Conservation (phyloP, 163 green algal species). For the Volvox carteri region DNA sequence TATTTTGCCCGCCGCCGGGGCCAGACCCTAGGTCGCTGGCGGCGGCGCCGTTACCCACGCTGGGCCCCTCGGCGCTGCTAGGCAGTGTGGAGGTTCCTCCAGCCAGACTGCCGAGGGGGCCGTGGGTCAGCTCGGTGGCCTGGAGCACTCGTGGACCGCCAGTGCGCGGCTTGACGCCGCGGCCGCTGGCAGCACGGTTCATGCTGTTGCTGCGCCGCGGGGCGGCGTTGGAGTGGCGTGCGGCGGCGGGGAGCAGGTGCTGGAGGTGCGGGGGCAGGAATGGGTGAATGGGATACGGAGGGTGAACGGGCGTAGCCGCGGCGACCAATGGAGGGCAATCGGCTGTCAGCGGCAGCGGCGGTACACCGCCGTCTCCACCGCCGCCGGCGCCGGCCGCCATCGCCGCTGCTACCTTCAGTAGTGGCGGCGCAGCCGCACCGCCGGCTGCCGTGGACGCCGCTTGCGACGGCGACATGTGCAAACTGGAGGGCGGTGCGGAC, state of each 20-base stretch:
- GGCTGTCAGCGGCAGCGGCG: not conserved
- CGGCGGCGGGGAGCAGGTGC: not conserved
- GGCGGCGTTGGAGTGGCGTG: not conserved
- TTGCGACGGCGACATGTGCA: not conserved
- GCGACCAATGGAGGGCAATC: not conserved
- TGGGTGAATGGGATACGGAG: not conserved
- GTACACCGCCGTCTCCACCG: not conserved
- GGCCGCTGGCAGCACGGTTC: not conserved
- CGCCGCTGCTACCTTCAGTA: not conserved
- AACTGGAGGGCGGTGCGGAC: not conserved
- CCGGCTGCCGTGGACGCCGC: not conserved
- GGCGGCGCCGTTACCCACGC: not conserved
- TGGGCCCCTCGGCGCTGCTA: not conserved
- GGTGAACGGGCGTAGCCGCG: not conserved
- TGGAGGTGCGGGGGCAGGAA: not conserved
- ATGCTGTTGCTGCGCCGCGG: not conserved
- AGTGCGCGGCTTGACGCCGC: not conserved
- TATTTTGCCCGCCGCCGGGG: not conserved
- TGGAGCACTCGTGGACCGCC: not conserved
- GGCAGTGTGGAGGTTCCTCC: not conserved
- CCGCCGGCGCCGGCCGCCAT: not conserved
- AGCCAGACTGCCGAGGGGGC: not conserved
- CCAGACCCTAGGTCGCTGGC: not conserved
- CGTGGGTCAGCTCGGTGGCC: not conserved
- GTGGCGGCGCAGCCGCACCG: not conserved